Evolutionary conservation across 2,329 filamentous ascomycete genomes (phyloP).

Genomic region (Fusarium lyarnte): DNA sequence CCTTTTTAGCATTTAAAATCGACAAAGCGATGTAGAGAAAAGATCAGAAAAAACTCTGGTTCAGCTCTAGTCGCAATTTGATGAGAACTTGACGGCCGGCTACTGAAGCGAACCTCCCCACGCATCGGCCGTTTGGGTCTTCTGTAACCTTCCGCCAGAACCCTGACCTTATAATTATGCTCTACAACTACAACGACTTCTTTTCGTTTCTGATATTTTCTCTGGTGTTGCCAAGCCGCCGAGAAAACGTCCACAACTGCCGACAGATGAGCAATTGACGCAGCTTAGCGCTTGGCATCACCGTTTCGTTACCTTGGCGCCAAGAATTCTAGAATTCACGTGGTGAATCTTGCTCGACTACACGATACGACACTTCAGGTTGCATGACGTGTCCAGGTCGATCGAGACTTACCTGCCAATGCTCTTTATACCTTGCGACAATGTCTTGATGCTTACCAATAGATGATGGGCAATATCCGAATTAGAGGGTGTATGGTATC

Average conservation of each 20-base stretch:
- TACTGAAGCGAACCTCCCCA: background rate
- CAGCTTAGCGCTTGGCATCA: background rate
- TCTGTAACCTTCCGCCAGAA: background rate
- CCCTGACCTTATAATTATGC: too few relatives aligned
- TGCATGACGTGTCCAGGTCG: background rate
- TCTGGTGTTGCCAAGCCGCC: background rate
- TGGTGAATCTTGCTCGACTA: background rate
- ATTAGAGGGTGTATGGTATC: background rate
- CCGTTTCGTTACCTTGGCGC: background rate
- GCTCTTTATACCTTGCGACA: rapidly evolving
- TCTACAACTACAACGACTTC: too few relatives aligned
- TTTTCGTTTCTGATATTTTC: background rate
- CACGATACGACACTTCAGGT: background rate
- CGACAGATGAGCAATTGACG: background rate
- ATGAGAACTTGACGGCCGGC: background rate
- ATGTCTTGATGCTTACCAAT: background rate
- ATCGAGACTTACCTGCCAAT: background rate
- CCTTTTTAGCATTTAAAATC: too few relatives aligned
- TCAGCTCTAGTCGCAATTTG: too few relatives aligned
- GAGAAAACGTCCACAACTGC: background rate
- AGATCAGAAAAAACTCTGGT: rapidly evolving
- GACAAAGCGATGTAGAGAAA: rapidly evolving
- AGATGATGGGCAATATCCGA: background rate
- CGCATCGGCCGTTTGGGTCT: too few relatives aligned
- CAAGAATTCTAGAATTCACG: background rate